Percentiles rank a stretch among this genome's conserved stretches.
Evolutionary conservation across 768 basidiomycete species (phyloP).

Genomic region (Hydnum rufescens): DNA sequence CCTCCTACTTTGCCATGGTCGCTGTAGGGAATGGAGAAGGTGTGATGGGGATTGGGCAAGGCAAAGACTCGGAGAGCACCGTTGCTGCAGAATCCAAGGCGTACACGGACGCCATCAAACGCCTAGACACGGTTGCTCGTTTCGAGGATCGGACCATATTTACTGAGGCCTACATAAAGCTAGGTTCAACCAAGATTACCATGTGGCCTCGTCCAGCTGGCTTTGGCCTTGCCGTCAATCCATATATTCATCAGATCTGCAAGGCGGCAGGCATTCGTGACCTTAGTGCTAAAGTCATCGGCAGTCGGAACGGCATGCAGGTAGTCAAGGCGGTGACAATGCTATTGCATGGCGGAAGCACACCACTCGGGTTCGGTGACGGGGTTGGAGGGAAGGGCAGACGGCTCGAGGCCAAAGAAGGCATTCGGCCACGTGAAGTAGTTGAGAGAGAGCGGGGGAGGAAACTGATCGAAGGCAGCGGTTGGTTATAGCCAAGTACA

Average conservation of each 20-base stretch:
- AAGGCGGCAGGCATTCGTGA: constrained; percentile 93
- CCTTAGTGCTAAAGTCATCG: constrained; percentile 86
- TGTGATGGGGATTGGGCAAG: constrained; percentile 64
- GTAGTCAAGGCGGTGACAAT: constrained; percentile 72
- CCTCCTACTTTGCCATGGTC: constrained; percentile 37
- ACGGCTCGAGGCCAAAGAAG: constrained; percentile 54
- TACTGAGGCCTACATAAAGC: constrained; percentile 73
- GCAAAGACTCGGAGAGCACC: constrained; percentile 40
- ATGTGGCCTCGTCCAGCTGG: constrained; percentile 72
- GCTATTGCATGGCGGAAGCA: constrained; percentile 70
- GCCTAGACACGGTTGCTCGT: constrained; percentile 85
- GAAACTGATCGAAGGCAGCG: constrained; percentile 46
- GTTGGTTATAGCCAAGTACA: constrained; percentile 22
- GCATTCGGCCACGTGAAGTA: constrained; percentile 44
- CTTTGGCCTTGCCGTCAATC: constrained; percentile 82
- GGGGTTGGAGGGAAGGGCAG: constrained; percentile 55
- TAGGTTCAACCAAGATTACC: constrained; percentile 62
- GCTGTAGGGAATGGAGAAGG: constrained; percentile 73
- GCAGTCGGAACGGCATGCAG: constrained; percentile 67
- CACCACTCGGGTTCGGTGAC: constrained; percentile 62
- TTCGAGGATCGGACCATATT: constrained; percentile 91
- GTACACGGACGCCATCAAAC: constrained; percentile 50
- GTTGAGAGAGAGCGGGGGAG: constrained; percentile 72
- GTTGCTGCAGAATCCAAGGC: constrained; percentile 35
- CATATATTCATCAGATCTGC: constrained; percentile 67